Evolutionary conservation across 1,284 basidiomycete species (phyloP).

Genomic region (Ustilago loliicola): DNA sequence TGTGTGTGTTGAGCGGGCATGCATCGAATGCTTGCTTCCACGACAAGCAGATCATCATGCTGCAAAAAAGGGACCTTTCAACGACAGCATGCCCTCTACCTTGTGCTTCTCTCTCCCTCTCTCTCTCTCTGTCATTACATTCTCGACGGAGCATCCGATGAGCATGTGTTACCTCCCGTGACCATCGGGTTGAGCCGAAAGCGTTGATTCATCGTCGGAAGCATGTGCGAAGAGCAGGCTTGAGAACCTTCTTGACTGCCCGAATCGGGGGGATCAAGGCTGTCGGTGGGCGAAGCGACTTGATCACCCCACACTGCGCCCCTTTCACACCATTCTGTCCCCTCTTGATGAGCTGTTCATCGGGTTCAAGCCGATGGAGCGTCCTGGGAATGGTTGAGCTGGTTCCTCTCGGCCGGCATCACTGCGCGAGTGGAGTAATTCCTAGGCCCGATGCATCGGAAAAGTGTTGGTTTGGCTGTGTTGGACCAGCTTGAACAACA

Average conservation of each 20-base stretch:
- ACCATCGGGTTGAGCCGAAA: neutral
- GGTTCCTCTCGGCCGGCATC: neutral
- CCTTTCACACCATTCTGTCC: no score
- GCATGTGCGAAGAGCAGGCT: no score
- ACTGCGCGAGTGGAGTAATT: neutral
- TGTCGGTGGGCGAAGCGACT: no score
- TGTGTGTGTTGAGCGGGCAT: neutral
- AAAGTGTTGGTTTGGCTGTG: conserved; percentile 1
- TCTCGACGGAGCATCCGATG: neutral
- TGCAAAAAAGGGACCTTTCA: neutral
- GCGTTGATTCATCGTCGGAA: neutral
- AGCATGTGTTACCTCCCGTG: neutral
- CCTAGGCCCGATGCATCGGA: neutral
- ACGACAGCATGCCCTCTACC: neutral
- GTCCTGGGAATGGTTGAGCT: no score
- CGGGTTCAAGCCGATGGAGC: no score
- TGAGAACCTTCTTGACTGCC: no score
- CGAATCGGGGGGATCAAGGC: no score
- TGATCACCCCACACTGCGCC: no score
- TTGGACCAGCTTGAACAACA: neutral
- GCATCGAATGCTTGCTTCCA: neutral
- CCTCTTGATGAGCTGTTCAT: no score
- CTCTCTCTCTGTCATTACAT: neutral
- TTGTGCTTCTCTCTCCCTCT: neutral
- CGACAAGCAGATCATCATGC: neutral